A percentile compares a stretch with the other conserved stretches of the same genome.
Evolutionary conservation across 257 asterid genomes (phyloP).

Genomic region (Przewalskia tangutica): DNA sequence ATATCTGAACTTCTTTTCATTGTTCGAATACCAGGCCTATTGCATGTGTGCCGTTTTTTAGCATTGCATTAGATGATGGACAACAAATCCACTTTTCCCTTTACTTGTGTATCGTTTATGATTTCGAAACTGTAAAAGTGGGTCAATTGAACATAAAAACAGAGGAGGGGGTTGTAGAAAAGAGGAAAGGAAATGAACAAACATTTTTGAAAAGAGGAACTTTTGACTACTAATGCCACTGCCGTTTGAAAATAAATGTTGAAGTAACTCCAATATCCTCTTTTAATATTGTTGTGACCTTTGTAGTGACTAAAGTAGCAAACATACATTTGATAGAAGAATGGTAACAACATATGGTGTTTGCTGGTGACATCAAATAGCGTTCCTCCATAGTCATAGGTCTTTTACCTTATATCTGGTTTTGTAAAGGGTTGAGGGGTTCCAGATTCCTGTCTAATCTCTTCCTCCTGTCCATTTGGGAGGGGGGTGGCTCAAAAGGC

Average conservation of each 20-base stretch:
- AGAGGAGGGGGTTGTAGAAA: background rate
- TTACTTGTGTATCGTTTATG: background rate
- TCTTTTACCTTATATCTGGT: background rate
- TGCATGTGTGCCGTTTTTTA: background rate
- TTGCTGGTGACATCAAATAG: background rate
- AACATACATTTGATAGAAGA: background rate
- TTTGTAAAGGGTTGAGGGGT: background rate
- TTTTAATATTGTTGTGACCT: background rate
- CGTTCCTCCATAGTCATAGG: background rate
- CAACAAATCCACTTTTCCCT: background rate
- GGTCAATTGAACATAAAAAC: background rate
- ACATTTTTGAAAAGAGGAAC: background rate
- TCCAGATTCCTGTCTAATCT: background rate
- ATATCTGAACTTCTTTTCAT: background rate
- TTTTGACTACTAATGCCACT: background rate
- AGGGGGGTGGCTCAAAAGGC: background rate
- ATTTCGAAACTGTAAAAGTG: background rate
- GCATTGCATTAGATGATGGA: background rate
- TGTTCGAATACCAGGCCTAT: background rate
- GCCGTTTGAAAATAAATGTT: background rate
- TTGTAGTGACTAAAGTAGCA: background rate
- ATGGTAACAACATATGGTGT: background rate
- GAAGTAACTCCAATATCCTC: background rate
- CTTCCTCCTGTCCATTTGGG: background rate
- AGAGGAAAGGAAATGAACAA: background rate